Percentiles rank a stretch among this genome's conserved stretches.
Conservation (phyloP, 768 basidiomycete species). For the Suillus brevipes region DNA sequence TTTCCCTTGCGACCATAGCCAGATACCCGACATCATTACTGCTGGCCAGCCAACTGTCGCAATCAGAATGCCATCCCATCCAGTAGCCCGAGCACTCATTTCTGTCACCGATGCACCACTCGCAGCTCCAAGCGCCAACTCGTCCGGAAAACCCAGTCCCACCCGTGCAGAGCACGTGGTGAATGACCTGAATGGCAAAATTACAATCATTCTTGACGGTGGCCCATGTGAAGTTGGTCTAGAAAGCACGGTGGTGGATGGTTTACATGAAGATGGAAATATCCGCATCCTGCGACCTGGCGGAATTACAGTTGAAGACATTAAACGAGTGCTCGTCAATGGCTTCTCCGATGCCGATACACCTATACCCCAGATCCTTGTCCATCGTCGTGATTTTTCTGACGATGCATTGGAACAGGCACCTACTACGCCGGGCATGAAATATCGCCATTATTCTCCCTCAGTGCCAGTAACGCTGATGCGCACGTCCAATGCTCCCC, state of each 20-base stretch:
- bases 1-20: conserved; percentile 68
- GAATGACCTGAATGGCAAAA: conserved; percentile 73
- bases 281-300: conserved; percentile 88
- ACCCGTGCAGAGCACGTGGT: conserved; percentile 85
- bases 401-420: conserved; percentile 69
- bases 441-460: conserved; percentile 97
- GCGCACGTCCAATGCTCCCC: conserved; percentile 44
- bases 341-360: conserved; percentile 34
- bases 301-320: conserved; percentile 87
- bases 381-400: conserved; percentile 76
- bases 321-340: conserved; percentile 58
- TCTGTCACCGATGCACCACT: conserved; percentile 70
- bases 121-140: conserved; percentile 94
- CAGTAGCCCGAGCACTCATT: conserved; percentile 88
- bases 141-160: conserved; percentile 91
- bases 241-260: conserved; percentile 96
- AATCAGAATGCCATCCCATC: conserved; percentile 92
- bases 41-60: conserved; percentile 82
- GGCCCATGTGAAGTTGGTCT: conserved; percentile 87
- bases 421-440: conserved; percentile 98
- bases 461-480: conserved; percentile 81
- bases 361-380: conserved; percentile 61
- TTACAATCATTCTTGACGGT: conserved; percentile 86
- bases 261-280: conserved; percentile 69
- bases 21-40: conserved; percentile 75